phyloP scores from a whole-genome alignment of 2,329 filamentous ascomycete genomes.

The Chalaropsis ovoidea region DNA sequence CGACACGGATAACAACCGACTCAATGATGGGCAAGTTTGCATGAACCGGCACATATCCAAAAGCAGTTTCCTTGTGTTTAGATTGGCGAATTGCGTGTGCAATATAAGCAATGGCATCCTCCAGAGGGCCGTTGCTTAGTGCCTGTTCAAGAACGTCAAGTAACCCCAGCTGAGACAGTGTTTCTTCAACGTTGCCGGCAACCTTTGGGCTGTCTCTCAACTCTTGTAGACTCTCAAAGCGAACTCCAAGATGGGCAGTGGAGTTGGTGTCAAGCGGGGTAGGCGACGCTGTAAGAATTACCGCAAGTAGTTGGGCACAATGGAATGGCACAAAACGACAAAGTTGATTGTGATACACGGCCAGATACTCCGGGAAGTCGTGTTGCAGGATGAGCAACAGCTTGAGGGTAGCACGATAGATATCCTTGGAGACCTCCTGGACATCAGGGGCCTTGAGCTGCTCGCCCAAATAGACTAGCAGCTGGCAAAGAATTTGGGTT shows the following conservation, averaged over 20 bases:
- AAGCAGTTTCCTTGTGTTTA: constrained; percentile 46
- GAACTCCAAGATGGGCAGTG: constrained; percentile 61
- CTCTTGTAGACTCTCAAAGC: constrained; percentile 67
- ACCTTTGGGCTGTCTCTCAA: constrained; percentile 57
- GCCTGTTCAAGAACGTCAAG: constrained; percentile 51
- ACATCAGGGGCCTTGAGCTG: constrained; percentile 65
- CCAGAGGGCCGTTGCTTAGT: constrained; percentile 51
- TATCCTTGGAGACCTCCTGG: constrained; percentile 60
- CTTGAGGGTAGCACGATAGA: constrained; percentile 76
- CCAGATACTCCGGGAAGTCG: constrained; percentile 87
- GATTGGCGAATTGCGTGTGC: constrained; percentile 57
- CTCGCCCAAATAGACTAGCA: constrained; percentile 66
- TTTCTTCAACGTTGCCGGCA: constrained; percentile 51
- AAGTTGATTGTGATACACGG: constrained; percentile 73
- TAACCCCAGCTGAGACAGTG: constrained; percentile 46
- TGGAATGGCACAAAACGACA: constrained; percentile 72
- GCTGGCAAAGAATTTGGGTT: constrained; percentile 72
- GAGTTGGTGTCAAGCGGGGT: constrained; percentile 65
- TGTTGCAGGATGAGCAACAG: constrained; percentile 79
- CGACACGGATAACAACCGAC: constrained; percentile 74
- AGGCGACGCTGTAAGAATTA: constrained; percentile 74
- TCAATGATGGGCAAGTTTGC: constrained; percentile 66
- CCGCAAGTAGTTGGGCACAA: constrained; percentile 77
- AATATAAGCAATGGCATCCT: constrained; percentile 67
- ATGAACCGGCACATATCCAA: constrained; percentile 55